phyloP scores from a whole-genome alignment of 495 filamentous ascomycete species.

The Parachaetomium inaequale region DNA sequence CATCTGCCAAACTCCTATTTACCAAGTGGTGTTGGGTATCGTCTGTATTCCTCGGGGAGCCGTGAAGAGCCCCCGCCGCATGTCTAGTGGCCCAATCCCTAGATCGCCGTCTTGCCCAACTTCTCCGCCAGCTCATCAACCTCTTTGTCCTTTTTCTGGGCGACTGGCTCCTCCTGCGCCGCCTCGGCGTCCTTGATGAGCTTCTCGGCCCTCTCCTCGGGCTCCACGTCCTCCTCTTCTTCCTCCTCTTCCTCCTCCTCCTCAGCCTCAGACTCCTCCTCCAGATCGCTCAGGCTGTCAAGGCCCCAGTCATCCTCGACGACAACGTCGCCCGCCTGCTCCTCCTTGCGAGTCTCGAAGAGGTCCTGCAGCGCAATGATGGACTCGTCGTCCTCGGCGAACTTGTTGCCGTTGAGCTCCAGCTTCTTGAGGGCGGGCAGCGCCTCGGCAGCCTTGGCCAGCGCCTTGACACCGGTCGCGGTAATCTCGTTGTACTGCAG shows the following conservation, averaged over 20 bases:
- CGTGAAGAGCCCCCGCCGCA: background rate
- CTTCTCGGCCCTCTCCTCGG: slow-evolving; percentile 60
- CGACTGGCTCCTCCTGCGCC: slow-evolving; percentile 69
- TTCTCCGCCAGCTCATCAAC: slow-evolving; percentile 77
- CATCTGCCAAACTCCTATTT: slow-evolving; percentile 22
- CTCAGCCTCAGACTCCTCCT: slow-evolving; percentile 69
- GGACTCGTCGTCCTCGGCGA: slow-evolving; percentile 74
- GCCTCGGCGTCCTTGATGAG: slow-evolving; percentile 65
- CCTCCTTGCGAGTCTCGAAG: slow-evolving; percentile 58
- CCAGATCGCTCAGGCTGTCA: slow-evolving; percentile 79
- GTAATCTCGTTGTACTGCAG: slow-evolving; percentile 96
- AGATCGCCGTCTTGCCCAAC: slow-evolving; percentile 62
- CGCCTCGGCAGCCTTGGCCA: slow-evolving; percentile 60
- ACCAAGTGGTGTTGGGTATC: slow-evolving; percentile 28
- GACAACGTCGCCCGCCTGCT: slow-evolving; percentile 55
- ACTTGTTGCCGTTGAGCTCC: slow-evolving; percentile 95
- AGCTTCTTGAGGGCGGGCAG: slow-evolving; percentile 74
- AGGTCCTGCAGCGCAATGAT: slow-evolving; percentile 49
- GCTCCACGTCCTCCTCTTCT: slow-evolving; percentile 53
- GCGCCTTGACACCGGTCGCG: slow-evolving; percentile 61
- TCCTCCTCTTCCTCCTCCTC: slow-evolving; percentile 66
- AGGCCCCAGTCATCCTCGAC: slow-evolving; percentile 74
- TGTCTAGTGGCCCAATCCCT: background rate
- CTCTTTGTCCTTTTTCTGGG: slow-evolving; percentile 67
- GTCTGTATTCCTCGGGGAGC: slow-evolving; percentile 19